Conservation (phyloP, 2,329 filamentous ascomycete species). For the Emmonsiellopsis sp. region DNA sequence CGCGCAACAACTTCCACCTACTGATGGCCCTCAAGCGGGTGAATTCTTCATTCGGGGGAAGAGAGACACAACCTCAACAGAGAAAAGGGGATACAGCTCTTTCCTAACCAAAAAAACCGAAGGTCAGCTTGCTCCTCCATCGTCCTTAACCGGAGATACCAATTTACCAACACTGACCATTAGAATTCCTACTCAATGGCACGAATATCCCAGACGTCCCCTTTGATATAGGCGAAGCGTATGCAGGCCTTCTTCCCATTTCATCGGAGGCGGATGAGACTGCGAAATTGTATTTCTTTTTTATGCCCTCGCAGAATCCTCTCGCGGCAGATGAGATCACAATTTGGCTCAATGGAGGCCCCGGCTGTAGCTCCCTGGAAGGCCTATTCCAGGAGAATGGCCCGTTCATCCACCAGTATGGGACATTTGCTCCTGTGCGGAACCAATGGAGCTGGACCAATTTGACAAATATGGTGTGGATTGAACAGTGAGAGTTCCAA, state of each 20-base stretch:
- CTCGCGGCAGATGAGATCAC: slow-evolving; percentile 35
- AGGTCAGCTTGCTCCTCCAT: no score
- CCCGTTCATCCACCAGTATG: slow-evolving; percentile 58
- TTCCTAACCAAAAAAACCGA: no score
- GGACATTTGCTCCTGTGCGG: slow-evolving; percentile 53
- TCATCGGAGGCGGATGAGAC: slow-evolving; percentile 36
- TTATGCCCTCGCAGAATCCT: slow-evolving; percentile 38
- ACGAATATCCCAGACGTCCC: slow-evolving; percentile 55
- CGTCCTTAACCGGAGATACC: neutral
- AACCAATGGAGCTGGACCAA: slow-evolving; percentile 69
- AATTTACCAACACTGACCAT: neutral
- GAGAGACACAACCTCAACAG: no score
- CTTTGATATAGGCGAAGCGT: slow-evolving; percentile 53
- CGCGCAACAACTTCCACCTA: no score
- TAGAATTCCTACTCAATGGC: slow-evolving; percentile 41
- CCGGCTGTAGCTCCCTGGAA: slow-evolving; percentile 50
- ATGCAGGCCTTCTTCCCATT: slow-evolving; percentile 45
- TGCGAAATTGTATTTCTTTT: slow-evolving; percentile 40
- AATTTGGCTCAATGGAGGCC: slow-evolving; percentile 44
- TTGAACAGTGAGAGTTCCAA: slow-evolving; percentile 49
- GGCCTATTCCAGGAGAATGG: slow-evolving; percentile 70
- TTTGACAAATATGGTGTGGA: slow-evolving; percentile 67
- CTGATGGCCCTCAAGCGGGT: no score
- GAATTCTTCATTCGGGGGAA: no score
- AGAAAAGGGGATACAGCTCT: no score